A percentile compares a stretch with the other conserved stretches of the same genome.
These are phyloP conservation scores for Boletus edulis DNA, from an alignment of 768 basidiomycete species.

Conservation along the genomic window DNA sequence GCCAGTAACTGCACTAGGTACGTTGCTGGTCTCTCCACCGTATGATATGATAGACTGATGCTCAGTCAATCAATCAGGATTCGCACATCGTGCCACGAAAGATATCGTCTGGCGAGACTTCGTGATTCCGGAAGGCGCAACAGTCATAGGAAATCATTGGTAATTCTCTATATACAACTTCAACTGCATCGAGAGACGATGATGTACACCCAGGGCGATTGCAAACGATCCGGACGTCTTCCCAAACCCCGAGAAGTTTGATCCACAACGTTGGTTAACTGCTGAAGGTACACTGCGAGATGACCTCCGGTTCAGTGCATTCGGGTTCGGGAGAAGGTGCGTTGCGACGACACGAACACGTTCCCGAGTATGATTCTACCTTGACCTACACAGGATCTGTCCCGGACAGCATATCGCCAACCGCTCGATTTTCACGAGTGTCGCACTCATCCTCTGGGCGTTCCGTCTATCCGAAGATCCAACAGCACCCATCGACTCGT, in stretches of 20 bases:
- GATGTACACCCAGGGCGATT: slow-evolving; percentile 1
- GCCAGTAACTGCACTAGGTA: slow-evolving; percentile 1
- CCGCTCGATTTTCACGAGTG: background rate
- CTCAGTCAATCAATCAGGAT: background rate
- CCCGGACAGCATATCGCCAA: slow-evolving; percentile 3
- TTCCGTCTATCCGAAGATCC: slow-evolving; percentile 5
- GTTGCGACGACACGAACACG: background rate
- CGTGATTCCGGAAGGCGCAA: slow-evolving; percentile 6
- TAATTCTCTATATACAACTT: background rate
- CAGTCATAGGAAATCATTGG: slow-evolving; percentile 3
- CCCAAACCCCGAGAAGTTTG: slow-evolving; percentile 4
- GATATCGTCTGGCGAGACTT: slow-evolving; percentile 5
- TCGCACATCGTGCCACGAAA: slow-evolving; percentile 4
- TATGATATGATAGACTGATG: background rate
- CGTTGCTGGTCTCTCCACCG: background rate
- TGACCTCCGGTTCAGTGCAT: slow-evolving; percentile 3
- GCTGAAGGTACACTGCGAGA: background rate
- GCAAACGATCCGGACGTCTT: slow-evolving; percentile 5
- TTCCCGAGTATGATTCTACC: too few relatives aligned
- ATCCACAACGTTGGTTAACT: slow-evolving; percentile 4
- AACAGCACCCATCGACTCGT: background rate
- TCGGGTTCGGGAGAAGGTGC: slow-evolving; percentile 8
- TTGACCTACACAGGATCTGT: background rate
- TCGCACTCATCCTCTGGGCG: background rate
- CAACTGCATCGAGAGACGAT: background rate